Percentiles rank a stretch among this genome's conserved stretches.
Evolutionary conservation across 805 yeast genomes (phyloP).

Genomic region (Saccharomyces paradoxus): DNA sequence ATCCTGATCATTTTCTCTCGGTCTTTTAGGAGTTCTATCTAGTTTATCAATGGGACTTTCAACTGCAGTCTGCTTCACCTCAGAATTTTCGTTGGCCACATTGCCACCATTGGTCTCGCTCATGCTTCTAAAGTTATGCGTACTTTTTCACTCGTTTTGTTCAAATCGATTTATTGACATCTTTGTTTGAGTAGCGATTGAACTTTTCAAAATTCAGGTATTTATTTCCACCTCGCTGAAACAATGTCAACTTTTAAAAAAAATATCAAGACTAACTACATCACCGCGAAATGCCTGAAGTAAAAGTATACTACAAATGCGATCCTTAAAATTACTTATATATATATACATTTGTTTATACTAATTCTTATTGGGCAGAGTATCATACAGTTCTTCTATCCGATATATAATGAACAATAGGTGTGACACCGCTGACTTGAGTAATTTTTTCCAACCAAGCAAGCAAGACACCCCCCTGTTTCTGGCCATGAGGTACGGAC

Average conservation of each 20-base stretch:
- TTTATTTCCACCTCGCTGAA: background rate
- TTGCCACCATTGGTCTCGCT: background rate
- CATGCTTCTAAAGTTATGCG: background rate
- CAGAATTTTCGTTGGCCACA: background rate
- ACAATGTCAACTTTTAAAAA: background rate
- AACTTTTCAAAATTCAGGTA: background rate
- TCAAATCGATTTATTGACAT: background rate
- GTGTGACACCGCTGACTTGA: constrained; percentile 78
- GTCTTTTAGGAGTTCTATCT: constrained; percentile 3
- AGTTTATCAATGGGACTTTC: background rate
- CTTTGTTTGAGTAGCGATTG: background rate
- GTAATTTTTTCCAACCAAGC: constrained; percentile 90
- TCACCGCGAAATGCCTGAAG: background rate
- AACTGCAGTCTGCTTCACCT: background rate
- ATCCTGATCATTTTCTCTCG: constrained; percentile 17
- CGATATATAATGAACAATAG: constrained; percentile 75
- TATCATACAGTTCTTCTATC: constrained; percentile 71
- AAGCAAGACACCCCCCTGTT: constrained; percentile 76
- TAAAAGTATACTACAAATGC: background rate
- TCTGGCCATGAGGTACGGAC: constrained; percentile 68
- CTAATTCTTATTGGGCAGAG: background rate
- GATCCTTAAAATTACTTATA: background rate
- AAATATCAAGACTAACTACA: background rate
- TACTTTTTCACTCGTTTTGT: background rate
- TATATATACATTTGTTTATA: background rate